Conservation (phyloP, 75 land plant genomes). For the Cunninghamia lanceolata region DNA sequence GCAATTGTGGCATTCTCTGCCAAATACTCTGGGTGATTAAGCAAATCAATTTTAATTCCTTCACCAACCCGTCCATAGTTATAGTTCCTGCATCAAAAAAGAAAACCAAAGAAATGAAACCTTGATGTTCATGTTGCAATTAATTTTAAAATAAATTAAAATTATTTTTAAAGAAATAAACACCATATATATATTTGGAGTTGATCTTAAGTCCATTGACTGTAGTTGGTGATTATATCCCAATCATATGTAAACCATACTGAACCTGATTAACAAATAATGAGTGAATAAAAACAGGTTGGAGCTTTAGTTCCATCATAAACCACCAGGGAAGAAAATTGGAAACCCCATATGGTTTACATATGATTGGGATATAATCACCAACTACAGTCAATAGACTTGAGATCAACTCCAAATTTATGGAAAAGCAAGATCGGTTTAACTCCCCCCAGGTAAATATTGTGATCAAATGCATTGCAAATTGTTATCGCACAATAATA, state of each 20-base stretch:
- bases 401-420: too few species aligned
- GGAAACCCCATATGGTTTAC: too few species aligned
- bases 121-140: not conserved
- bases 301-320: not conserved
- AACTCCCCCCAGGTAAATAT: not conserved
- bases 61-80: conserved; percentile 73
- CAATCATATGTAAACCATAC: not conserved
- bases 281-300: not conserved
- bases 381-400: not conserved
- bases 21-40: conserved; percentile 71
- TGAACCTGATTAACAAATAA: not conserved
- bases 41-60: conserved; percentile 63
- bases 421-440: not conserved
- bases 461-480: not conserved
- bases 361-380: not conserved
- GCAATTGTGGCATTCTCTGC: conserved; percentile 73
- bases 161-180: too few species aligned
- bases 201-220: not conserved
- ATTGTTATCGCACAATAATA: not conserved
- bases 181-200: too few species aligned
- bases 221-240: not conserved
- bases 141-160: too few species aligned
- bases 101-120: not conserved
- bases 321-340: too few species aligned
- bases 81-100: conserved; percentile 60